Percentiles rank a stretch among this genome's conserved stretches.
Conservation (phyloP, 2,329 filamentous ascomycete species). For the Cercospora janseana region DNA sequence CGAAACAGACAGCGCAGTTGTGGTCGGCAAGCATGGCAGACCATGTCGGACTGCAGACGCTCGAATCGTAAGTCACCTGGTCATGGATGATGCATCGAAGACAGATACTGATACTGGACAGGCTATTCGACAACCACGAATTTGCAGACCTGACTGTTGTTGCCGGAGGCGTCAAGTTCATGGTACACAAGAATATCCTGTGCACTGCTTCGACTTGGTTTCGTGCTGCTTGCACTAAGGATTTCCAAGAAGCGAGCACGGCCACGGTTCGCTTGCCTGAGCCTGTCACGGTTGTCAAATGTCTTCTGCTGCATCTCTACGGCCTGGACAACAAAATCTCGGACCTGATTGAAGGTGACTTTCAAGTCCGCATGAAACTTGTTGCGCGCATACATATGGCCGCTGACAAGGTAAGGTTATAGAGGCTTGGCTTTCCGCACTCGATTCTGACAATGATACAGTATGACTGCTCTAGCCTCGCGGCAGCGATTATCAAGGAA, state of each 20-base stretch:
- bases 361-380: not conserved
- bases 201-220: not conserved
- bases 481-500: not conserved
- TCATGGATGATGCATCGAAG: accelerated
- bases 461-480: not conserved
- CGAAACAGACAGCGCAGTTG: too few species aligned
- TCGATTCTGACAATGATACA: not conserved
- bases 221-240: not conserved
- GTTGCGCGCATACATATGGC: not conserved
- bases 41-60: too few species aligned
- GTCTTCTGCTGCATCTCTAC: not conserved
- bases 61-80: not conserved
- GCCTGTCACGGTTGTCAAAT: not conserved
- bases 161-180: not conserved
- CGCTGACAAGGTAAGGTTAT: not conserved
- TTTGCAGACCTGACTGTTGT: not conserved
- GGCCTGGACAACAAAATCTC: not conserved
- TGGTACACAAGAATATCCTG: not conserved
- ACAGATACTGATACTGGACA: not conserved
- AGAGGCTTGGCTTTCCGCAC: not conserved
- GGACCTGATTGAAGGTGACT: not conserved
- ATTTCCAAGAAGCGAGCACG: not conserved
- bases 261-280: not conserved
- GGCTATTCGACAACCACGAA: not conserved
- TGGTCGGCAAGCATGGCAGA: too few species aligned